A percentile compares a stretch with the other conserved stretches of the same genome.
These are phyloP conservation scores for Gomphus sp. DNA, from an alignment of 1,284 basidiomycete species.

Conservation along the genomic window DNA sequence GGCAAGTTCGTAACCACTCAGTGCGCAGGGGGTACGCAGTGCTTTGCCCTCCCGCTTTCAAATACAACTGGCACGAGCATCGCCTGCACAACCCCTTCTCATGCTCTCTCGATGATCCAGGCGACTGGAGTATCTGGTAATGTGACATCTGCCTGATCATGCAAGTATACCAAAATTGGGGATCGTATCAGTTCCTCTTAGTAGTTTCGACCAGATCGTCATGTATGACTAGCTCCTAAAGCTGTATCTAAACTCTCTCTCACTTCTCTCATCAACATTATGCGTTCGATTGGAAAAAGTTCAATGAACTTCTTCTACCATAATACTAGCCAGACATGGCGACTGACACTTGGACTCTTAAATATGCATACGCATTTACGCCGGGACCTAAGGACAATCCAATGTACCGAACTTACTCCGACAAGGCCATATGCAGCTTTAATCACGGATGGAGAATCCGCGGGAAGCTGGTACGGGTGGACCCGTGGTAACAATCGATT, in stretches of 20 bases:
- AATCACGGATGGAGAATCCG: background rate
- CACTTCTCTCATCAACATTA: background rate
- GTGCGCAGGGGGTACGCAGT: slow-evolving; percentile 32
- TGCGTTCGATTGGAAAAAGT: too few relatives aligned
- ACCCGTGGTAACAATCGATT: background rate
- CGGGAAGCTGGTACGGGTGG: background rate
- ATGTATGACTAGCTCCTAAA: background rate
- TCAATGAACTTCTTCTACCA: too few relatives aligned
- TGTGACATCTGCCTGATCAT: slow-evolving; percentile 22
- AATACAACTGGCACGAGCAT: slow-evolving; percentile 40
- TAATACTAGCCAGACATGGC: too few relatives aligned
- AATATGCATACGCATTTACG: too few relatives aligned
- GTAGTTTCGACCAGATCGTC: background rate
- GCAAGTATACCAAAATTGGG: background rate
- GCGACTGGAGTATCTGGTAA: slow-evolving; percentile 40
- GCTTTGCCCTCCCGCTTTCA: slow-evolving; percentile 45
- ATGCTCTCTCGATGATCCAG: slow-evolving; percentile 32
- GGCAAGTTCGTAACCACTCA: slow-evolving; percentile 26
- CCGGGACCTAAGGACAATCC: too few relatives aligned
- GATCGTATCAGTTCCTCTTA: background rate
- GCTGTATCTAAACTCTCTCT: background rate
- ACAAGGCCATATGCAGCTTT: background rate
- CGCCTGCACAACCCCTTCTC: slow-evolving; percentile 33
- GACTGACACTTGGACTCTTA: too few relatives aligned
- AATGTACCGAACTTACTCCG: background rate